Evolutionary conservation across 2,329 filamentous ascomycete species (phyloP).

Genomic region (Pseudocercospora macadamiae): DNA sequence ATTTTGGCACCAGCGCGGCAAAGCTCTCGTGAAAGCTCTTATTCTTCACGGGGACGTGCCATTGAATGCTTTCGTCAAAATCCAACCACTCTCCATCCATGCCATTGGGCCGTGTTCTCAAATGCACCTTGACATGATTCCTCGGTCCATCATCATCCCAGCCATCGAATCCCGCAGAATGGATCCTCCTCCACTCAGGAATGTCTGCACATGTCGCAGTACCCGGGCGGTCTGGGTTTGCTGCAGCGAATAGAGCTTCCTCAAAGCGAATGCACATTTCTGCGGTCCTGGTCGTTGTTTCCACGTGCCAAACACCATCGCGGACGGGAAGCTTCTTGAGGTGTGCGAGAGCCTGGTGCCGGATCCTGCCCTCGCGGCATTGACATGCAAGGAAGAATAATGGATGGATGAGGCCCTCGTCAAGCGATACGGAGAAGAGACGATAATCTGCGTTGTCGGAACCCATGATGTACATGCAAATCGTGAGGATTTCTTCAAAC

Average conservation of each 20-base stretch:
- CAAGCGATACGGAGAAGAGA: conserved; percentile 34
- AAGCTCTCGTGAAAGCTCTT: conserved; percentile 8
- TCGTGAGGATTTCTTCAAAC: conserved; percentile 37
- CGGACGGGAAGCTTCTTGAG: conserved; percentile 30
- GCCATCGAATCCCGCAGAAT: conserved; percentile 31
- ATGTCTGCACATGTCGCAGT: conserved; percentile 28
- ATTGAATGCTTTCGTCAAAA: conserved; percentile 27
- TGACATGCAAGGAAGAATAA: conserved; percentile 34
- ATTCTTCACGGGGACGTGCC: conserved; percentile 24
- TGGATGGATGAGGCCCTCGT: conserved; percentile 37
- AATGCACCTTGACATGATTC: conserved; percentile 25
- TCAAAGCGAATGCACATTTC: conserved; percentile 31
- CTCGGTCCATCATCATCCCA: conserved; percentile 24
- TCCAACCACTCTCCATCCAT: conserved; percentile 36
- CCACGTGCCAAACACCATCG: conserved; percentile 35
- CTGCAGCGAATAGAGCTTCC: conserved; percentile 27
- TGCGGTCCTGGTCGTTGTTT: conserved; percentile 30
- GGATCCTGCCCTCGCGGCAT: conserved; percentile 34
- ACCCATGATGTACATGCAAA: conserved; percentile 35
- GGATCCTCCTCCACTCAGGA: conserved; percentile 36
- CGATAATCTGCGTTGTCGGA: conserved; percentile 33
- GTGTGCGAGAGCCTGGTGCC: conserved; percentile 31
- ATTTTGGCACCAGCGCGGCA: conserved; percentile 3
- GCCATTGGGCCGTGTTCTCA: conserved; percentile 34
- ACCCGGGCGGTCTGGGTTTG: not conserved